Evolutionary conservation across 345 rosid species (phyloP).

Genomic region (Murraya paniculata): DNA sequence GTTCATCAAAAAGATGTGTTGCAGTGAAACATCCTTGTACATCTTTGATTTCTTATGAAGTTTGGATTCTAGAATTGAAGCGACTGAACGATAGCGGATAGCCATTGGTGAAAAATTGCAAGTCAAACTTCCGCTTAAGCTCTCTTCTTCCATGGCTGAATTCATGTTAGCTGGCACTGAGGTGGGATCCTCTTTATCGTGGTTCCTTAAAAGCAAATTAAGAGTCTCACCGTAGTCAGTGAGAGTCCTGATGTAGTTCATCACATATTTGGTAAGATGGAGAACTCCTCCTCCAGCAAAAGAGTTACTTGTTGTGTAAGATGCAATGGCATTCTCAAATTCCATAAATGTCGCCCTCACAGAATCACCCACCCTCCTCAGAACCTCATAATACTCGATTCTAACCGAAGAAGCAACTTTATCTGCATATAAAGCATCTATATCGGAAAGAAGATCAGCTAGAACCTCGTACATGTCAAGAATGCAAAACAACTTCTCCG

Average conservation of each 20-base stretch:
- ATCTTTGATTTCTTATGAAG: slow-evolving; percentile 63
- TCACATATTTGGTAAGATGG: slow-evolving; percentile 72
- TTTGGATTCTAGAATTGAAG: slow-evolving; percentile 66
- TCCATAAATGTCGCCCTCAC: slow-evolving; percentile 66
- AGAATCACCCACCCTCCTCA: slow-evolving; percentile 58
- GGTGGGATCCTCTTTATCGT: slow-evolving; percentile 29
- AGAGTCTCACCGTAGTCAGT: slow-evolving; percentile 67
- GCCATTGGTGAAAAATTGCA: slow-evolving; percentile 37
- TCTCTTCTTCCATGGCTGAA: slow-evolving; percentile 41
- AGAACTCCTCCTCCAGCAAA: slow-evolving; percentile 74
- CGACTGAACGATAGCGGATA: slow-evolving; percentile 48
- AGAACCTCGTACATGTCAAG: slow-evolving; percentile 86
- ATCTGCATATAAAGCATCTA: slow-evolving; percentile 48
- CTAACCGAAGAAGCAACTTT: slow-evolving; percentile 49
- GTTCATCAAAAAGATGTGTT: slow-evolving; percentile 81
- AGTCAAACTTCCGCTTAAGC: slow-evolving; percentile 24
- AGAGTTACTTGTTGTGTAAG: slow-evolving; percentile 51
- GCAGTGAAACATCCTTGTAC: slow-evolving; percentile 60
- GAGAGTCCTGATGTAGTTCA: slow-evolving; percentile 69
- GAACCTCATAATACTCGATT: slow-evolving; percentile 55
- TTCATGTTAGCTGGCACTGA: slow-evolving; percentile 35
- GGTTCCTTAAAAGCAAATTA: slow-evolving; percentile 54
- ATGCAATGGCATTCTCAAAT: slow-evolving; percentile 67
- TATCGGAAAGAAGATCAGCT: slow-evolving; percentile 60
- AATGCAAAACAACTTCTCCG: slow-evolving; percentile 66